Conservation (phyloP, 2,329 filamentous ascomycete genomes). For the Beauveria sp. region DNA sequence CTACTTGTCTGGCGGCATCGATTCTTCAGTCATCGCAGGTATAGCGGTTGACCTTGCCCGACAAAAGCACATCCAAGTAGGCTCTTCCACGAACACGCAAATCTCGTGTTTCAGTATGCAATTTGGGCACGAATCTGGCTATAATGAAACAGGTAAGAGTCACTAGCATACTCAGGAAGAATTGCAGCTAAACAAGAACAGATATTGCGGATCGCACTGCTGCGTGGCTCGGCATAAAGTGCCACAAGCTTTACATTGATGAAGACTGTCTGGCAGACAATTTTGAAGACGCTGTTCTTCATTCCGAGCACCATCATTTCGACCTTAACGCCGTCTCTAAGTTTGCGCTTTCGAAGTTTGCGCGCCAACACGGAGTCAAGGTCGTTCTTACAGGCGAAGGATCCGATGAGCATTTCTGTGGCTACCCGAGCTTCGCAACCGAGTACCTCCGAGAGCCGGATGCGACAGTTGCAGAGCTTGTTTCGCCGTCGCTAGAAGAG, state of each 20-base stretch:
- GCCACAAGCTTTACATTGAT: slow-evolving; percentile 19
- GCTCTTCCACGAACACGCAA: neutral
- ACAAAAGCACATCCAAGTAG: slow-evolving; percentile 30
- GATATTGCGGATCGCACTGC: slow-evolving; percentile 26
- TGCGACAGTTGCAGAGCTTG: slow-evolving; percentile 31
- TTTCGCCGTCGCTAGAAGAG: slow-evolving; percentile 11
- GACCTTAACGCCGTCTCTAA: slow-evolving; percentile 47
- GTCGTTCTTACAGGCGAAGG: slow-evolving; percentile 47
- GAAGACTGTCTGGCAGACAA: slow-evolving; percentile 22
- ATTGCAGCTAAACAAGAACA: neutral
- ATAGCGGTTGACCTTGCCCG: slow-evolving; percentile 44
- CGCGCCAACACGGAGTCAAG: slow-evolving; percentile 38
- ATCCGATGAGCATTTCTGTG: slow-evolving; percentile 46
- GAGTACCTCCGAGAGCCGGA: slow-evolving; percentile 38
- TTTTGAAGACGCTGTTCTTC: slow-evolving; percentile 24
- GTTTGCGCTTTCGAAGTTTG: slow-evolving; percentile 38
- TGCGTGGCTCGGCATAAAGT: slow-evolving; percentile 24
- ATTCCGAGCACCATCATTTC: slow-evolving; percentile 25
- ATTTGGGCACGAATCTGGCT: neutral
- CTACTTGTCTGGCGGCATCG: slow-evolving; percentile 49
- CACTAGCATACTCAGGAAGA: neutral
- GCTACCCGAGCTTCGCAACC: slow-evolving; percentile 38
- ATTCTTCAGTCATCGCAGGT: slow-evolving; percentile 48
- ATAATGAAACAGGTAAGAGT: slow-evolving; percentile 1
- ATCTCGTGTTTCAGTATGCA: slow-evolving; percentile 1